Conservation (phyloP, 108 stramenopile species). For the Thalassiosira profunda region DNA sequence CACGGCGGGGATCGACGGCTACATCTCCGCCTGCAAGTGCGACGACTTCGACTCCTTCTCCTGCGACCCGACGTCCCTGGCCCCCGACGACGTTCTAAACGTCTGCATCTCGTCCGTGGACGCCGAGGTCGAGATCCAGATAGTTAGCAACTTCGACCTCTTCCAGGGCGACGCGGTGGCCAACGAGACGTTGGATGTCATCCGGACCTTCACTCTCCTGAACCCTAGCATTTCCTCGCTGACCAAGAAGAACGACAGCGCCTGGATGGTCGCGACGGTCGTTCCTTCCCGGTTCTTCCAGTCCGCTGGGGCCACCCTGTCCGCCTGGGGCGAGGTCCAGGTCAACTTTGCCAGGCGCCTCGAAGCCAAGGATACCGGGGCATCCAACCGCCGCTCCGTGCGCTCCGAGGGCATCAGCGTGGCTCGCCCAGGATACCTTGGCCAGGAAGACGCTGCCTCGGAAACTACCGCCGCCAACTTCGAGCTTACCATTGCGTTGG, state of each 20-base stretch:
- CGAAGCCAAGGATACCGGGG: not conserved
- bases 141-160: no score
- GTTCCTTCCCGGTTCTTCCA: conserved; percentile 4
- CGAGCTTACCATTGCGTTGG: no score
- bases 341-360: not conserved
- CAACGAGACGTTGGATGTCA: no score
- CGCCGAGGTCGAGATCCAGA: conserved; percentile 31
- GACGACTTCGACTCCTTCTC: conserved; percentile 9
- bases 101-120: conserved; percentile 24
- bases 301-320: not conserved
- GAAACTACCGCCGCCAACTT: no score
- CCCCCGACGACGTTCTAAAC: conserved; percentile 16
- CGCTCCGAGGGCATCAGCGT: conserved; percentile 2
- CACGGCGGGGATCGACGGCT: not conserved
- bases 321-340: not conserved
- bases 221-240: no score
- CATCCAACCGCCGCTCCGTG: not conserved
- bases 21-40: conserved; percentile 39
- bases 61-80: conserved; percentile 20
- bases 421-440: no score
- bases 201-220: no score
- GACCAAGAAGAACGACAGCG: no score
- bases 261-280: conserved; percentile 29
- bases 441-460: no score
- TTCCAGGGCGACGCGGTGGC: no score